These are phyloP conservation scores for Alternaria dauci DNA, from an alignment of 2,329 filamentous ascomycete genomes.

Conservation along the genomic window DNA sequence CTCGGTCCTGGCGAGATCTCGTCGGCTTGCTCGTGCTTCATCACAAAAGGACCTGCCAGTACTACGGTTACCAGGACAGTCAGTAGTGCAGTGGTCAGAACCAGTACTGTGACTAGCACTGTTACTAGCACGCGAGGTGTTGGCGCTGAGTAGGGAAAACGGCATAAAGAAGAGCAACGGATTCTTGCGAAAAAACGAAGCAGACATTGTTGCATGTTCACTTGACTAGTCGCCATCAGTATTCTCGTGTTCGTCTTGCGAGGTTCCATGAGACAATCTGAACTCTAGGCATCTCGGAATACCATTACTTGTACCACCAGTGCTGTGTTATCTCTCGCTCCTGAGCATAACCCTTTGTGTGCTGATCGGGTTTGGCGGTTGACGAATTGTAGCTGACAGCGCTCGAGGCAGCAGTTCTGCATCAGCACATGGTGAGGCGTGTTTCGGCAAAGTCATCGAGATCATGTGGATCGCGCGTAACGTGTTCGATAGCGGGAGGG, in stretches of 20 bases:
- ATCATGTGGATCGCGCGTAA: constrained; percentile 38
- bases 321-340: neutral
- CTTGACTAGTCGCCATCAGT: neutral
- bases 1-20: constrained; percentile 30
- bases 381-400: constrained; percentile 35
- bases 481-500: constrained; percentile 43
- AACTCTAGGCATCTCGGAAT: neutral
- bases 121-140: constrained; percentile 11
- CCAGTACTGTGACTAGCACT: constrained; percentile 10
- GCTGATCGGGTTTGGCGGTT: neutral
- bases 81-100: constrained; percentile 27
- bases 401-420: constrained; percentile 40
- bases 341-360: neutral
- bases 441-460: constrained; percentile 40
- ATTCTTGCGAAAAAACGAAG: neutral
- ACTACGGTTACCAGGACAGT: constrained; percentile 37
- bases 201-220: neutral
- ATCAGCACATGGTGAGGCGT: constrained; percentile 32
- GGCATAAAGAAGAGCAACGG: neutral
- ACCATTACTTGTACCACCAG: neutral
- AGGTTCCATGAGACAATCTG: neutral
- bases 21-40: constrained; percentile 45
- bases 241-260: neutral
- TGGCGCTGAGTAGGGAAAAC: neutral
- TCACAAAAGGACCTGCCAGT: constrained; percentile 35